A percentile compares a stretch with the other conserved stretches of the same genome.
These are phyloP conservation scores for Podaxis sp. DNA, from an alignment of 768 basidiomycete genomes.

Conservation along the genomic window DNA sequence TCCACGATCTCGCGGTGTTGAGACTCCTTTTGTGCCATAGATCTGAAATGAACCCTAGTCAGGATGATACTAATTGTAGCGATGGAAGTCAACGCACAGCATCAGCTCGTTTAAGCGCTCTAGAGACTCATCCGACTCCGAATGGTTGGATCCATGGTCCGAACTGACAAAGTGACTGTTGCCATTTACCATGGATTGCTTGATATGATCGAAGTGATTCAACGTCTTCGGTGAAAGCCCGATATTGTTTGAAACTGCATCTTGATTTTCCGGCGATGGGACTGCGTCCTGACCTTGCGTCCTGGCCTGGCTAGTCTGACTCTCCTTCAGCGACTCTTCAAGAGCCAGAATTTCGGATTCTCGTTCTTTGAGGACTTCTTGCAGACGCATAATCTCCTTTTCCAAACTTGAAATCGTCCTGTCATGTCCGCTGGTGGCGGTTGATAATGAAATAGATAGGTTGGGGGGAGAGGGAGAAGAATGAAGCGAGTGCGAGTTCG, in stretches of 20 bases:
- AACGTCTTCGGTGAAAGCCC: conserved; percentile 68
- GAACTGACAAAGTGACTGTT: conserved; percentile 27
- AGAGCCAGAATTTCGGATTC: conserved; percentile 85
- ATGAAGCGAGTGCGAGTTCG: conserved; percentile 57
- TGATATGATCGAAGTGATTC: conserved; percentile 70
- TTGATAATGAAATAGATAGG: conserved; percentile 49
- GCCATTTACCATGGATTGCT: conserved; percentile 58
- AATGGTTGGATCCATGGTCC: conserved; percentile 34
- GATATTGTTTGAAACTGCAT: conserved; percentile 20
- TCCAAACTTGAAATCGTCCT: conserved; percentile 84
- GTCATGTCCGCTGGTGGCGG: conserved; percentile 39
- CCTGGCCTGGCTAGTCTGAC: conserved; percentile 20
- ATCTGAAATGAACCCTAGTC: conserved; percentile 40
- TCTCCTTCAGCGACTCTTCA: conserved; percentile 50
- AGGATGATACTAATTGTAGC: conserved; percentile 1
- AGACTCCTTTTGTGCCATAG: conserved; percentile 97
- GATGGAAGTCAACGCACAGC: conserved; percentile 51
- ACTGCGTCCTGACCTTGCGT: conserved; percentile 5
- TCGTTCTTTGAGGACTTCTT: conserved; percentile 86
- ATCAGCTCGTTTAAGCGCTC: conserved; percentile 87
- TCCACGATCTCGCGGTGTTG: conserved; percentile 81
- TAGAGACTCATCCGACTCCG: conserved; percentile 67
- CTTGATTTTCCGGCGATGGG: conserved; percentile 20
- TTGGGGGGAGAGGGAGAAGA: conserved; percentile 40
- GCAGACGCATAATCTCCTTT: conserved; percentile 92